phyloP scores from a whole-genome alignment of 2,329 filamentous ascomycete species.

The Bipolaris zeicola region DNA sequence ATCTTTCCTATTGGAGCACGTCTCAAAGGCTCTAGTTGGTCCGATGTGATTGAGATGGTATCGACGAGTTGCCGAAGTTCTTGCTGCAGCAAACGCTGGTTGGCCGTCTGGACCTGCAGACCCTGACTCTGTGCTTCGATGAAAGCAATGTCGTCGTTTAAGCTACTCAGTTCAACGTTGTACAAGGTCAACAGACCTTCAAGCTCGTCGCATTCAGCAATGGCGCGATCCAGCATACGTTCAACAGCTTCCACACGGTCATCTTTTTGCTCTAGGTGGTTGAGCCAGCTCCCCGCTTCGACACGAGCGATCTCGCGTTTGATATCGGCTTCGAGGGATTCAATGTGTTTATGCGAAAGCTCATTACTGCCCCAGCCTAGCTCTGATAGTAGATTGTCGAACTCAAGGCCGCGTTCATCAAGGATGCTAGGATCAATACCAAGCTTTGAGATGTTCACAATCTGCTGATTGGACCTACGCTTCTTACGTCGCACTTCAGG shows the following conservation, averaged over 20 bases:
- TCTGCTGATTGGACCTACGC: slow-evolving; percentile 72
- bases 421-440: slow-evolving; percentile 79
- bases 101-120: slow-evolving; percentile 94
- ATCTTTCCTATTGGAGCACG: slow-evolving; percentile 73
- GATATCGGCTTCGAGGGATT: slow-evolving; percentile 80
- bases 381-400: slow-evolving; percentile 81
- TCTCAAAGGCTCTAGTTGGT: slow-evolving; percentile 75
- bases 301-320: slow-evolving; percentile 87
- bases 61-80: slow-evolving; percentile 89
- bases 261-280: slow-evolving; percentile 82
- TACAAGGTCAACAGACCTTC: slow-evolving; percentile 94
- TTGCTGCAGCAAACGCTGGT: slow-evolving; percentile 90
- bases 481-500: slow-evolving; percentile 63
- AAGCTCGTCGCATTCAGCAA: slow-evolving; percentile 93
- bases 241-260: slow-evolving; percentile 88
- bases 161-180: slow-evolving; percentile 82
- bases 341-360: slow-evolving; percentile 74
- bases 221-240: slow-evolving; percentile 82
- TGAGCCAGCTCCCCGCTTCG: slow-evolving; percentile 91
- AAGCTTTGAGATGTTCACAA: slow-evolving; percentile 76
- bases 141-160: slow-evolving; percentile 94
- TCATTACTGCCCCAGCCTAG: slow-evolving; percentile 86
- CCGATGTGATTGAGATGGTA: slow-evolving; percentile 83
- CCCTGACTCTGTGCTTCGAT: slow-evolving; percentile 98
- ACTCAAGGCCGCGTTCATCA: slow-evolving; percentile 76